Conservation (phyloP, 1,139 yeast species). For the Yamadazyma songkhlaensis region DNA sequence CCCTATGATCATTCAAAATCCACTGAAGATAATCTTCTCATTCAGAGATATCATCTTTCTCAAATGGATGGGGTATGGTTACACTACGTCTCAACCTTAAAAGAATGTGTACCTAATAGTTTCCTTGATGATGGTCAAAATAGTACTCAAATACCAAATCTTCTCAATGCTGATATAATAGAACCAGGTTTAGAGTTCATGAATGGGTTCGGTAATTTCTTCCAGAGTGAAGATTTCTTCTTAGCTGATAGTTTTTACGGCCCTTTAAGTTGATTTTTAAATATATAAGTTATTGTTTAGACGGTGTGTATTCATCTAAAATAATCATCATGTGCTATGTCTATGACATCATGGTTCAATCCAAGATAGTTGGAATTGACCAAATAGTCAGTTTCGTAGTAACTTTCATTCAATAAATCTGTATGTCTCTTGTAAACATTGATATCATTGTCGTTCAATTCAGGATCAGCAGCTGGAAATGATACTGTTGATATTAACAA, state of each 20-base stretch:
- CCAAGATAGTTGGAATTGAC: constrained; percentile 27
- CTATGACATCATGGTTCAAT: constrained; percentile 22
- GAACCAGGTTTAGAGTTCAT: constrained; percentile 5
- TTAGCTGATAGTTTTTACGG: constrained; percentile 5
- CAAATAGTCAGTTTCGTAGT: constrained; percentile 16
- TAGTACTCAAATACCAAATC: constrained; percentile 4
- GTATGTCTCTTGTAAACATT: constrained; percentile 10
- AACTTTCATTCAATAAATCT: constrained; percentile 8
- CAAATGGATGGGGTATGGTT: constrained; percentile 14
- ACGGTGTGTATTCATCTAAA: no score
- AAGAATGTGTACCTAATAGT: constrained; percentile 5
- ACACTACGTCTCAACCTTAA: constrained; percentile 5
- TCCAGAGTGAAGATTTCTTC: constrained; percentile 9
- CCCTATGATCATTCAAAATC: constrained; percentile 11
- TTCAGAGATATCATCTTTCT: constrained; percentile 12
- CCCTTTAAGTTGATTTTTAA: neutral
- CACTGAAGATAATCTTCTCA: constrained; percentile 9
- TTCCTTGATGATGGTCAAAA: constrained; percentile 4
- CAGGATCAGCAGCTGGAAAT: neutral
- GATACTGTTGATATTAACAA: neutral
- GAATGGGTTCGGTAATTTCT: constrained; percentile 6
- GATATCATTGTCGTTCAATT: neutral
- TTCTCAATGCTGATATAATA: constrained; percentile 7
- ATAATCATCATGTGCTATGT: constrained; percentile 29
- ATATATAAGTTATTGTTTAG: no score